These are phyloP conservation scores for Grosmannia huntii DNA, from an alignment of 2,329 filamentous ascomycete genomes.

Conservation along the genomic window DNA sequence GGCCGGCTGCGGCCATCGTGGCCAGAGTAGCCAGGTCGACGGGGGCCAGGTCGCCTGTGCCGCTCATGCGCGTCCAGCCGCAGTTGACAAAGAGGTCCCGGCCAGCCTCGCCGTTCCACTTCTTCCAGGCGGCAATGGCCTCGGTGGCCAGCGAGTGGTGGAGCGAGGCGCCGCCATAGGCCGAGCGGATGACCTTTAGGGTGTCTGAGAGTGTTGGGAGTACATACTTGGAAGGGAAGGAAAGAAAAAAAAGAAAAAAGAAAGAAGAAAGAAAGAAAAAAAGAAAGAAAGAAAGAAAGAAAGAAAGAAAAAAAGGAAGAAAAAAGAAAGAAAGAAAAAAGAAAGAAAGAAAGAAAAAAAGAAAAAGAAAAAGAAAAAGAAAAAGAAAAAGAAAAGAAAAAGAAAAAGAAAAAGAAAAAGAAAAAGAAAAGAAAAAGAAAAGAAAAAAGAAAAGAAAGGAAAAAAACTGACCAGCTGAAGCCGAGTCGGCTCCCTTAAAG, in stretches of 20 bases:
- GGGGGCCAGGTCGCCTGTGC: neutral
- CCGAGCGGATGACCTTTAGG: constrained; percentile 1
- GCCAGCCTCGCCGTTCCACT: constrained; percentile 3
- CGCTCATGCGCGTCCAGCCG: constrained; percentile 2
- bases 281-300: neutral
- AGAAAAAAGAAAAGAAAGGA: neutral
- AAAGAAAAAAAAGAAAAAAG: neutral
- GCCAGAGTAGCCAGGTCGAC: neutral
- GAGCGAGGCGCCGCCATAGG: neutral
- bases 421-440: neutral
- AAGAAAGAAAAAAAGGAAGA: neutral
- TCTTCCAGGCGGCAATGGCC: neutral
- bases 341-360: neutral
- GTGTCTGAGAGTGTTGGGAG: neutral
- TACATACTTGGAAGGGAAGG: neutral
- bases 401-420: neutral
- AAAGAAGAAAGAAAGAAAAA: no score
- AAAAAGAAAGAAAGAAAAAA: neutral
- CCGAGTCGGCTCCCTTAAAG: neutral
- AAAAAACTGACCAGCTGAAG: neutral
- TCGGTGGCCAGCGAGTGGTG: neutral
- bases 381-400: no score
- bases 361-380: no score
- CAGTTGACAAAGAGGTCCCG: neutral
- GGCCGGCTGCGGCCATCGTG: neutral